Conservation (phyloP, 257 asterid genomes). For the Nicotiana tomentosiformis region DNA sequence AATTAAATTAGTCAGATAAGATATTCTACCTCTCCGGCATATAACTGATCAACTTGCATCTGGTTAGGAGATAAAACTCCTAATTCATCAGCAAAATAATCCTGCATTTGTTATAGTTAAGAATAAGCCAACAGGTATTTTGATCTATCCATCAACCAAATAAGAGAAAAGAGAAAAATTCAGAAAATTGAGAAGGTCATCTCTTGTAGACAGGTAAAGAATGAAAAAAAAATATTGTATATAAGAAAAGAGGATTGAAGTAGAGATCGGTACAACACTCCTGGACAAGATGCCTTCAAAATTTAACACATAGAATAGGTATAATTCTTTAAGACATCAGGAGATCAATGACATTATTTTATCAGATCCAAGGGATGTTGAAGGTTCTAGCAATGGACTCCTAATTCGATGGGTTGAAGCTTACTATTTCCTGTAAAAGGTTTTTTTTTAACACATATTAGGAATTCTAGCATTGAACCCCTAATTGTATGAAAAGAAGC, state of each 20-base stretch:
- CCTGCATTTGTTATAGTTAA: slow-evolving; percentile 45
- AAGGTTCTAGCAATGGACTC: not conserved
- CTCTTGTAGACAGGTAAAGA: not conserved
- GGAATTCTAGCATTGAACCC: not conserved
- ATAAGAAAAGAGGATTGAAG: not conserved
- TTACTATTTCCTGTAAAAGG: not conserved
- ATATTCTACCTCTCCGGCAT: slow-evolving; percentile 84
- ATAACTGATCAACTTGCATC: slow-evolving; percentile 74
- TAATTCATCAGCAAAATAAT: slow-evolving; percentile 89
- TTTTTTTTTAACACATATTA: not conserved
- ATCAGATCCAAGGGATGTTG: not conserved
- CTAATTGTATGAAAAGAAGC: not conserved
- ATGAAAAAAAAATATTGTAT: not conserved
- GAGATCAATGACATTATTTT: not conserved
- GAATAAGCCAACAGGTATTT: slow-evolving; percentile 18
- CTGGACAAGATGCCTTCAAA: not conserved
- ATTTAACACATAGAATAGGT: not conserved
- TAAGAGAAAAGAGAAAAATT: not conserved
- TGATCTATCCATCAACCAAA: slow-evolving; percentile 9
- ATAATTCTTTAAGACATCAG: not conserved
- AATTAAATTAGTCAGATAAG: slow-evolving; percentile 18
- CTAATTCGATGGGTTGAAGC: not conserved
- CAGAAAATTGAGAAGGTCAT: not conserved
- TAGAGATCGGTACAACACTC: not conserved
- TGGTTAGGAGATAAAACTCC: slow-evolving; percentile 96